A percentile compares a stretch with the other conserved stretches of the same genome.
Evolutionary conservation across 345 rosid genomes (phyloP).

Genomic region (Camelina laxa): DNA sequence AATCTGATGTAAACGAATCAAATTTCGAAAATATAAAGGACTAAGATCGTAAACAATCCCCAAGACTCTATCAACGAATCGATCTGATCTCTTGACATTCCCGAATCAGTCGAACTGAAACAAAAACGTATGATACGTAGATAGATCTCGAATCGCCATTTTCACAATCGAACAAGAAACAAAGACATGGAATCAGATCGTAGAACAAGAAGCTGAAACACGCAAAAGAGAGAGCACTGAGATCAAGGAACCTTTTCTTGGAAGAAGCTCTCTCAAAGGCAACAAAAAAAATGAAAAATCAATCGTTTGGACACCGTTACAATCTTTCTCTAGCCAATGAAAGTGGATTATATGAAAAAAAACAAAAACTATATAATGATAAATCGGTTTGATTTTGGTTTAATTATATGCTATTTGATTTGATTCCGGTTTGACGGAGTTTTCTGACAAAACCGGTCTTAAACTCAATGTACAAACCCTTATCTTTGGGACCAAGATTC

Average conservation of each 20-base stretch:
- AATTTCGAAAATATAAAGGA: constrained; percentile 11
- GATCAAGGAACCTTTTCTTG: constrained; percentile 32
- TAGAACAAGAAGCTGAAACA: constrained; percentile 6
- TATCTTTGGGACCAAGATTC: constrained; percentile 1
- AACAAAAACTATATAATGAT: not conserved
- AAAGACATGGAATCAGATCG: not conserved
- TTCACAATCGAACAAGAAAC: constrained; percentile 14
- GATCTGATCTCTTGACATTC: constrained; percentile 28
- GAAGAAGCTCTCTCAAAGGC: constrained; percentile 5
- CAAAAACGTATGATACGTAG: not conserved
- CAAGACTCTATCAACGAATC: not conserved
- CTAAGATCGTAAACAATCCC: constrained; percentile 32
- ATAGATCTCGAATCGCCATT: constrained; percentile 35
- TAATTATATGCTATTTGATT: not conserved
- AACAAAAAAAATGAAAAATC: not conserved
- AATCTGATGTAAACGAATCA: not conserved
- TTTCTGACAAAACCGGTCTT: constrained; percentile 25
- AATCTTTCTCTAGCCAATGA: constrained; percentile 35
- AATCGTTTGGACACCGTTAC: constrained; percentile 44
- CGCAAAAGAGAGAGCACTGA: not conserved
- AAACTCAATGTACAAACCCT: not conserved
- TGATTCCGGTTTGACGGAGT: not conserved
- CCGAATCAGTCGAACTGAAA: not conserved
- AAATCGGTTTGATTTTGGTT: constrained; percentile 27
- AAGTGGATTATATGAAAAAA: constrained; percentile 28